Evolutionary conservation across 2,329 filamentous ascomycete species (phyloP).

Genomic region (Balansia obtecta): DNA sequence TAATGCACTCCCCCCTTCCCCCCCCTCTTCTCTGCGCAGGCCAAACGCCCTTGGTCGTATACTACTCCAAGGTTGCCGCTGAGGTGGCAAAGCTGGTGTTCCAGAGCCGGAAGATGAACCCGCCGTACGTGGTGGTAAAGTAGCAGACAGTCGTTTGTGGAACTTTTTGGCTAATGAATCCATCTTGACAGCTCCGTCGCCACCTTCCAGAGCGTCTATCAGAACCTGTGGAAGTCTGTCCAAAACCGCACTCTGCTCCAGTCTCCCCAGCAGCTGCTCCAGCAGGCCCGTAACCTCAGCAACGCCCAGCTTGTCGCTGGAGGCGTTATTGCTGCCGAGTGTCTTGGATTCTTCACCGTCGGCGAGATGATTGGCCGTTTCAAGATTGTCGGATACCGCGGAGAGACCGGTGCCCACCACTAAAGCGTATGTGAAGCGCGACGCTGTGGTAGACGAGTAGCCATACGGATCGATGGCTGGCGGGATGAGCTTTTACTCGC

Average conservation of each 20-base stretch:
- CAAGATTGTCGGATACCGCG: conserved; percentile 89
- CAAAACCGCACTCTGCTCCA: conserved; percentile 50
- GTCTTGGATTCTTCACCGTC: conserved; percentile 92
- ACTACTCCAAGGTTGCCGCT: conserved; percentile 81
- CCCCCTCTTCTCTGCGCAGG: too few relatives aligned
- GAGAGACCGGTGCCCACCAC: conserved; percentile 51
- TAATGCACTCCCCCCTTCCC: neutral
- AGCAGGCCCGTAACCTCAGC: conserved; percentile 55
- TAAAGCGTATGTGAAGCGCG: conserved; percentile 21
- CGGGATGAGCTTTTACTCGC: neutral
- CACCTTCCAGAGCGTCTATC: conserved; percentile 80
- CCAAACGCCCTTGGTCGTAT: conserved; percentile 73
- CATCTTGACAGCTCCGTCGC: conserved; percentile 47
- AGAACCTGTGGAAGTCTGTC: conserved; percentile 57
- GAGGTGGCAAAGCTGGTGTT: conserved; percentile 85
- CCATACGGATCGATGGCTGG: neutral
- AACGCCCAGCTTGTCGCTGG: conserved; percentile 56
- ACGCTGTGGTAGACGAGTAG: neutral
- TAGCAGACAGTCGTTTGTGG: too few relatives aligned
- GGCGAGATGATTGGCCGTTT: conserved; percentile 93
- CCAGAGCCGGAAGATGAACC: conserved; percentile 79
- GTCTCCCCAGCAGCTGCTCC: conserved; percentile 43
- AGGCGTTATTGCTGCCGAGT: conserved; percentile 72
- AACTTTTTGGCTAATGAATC: conserved; percentile 5
- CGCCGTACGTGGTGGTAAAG: conserved; percentile 64